phyloP scores from a whole-genome alignment of 257 asterid genomes.

The Gentiana straminea region DNA sequence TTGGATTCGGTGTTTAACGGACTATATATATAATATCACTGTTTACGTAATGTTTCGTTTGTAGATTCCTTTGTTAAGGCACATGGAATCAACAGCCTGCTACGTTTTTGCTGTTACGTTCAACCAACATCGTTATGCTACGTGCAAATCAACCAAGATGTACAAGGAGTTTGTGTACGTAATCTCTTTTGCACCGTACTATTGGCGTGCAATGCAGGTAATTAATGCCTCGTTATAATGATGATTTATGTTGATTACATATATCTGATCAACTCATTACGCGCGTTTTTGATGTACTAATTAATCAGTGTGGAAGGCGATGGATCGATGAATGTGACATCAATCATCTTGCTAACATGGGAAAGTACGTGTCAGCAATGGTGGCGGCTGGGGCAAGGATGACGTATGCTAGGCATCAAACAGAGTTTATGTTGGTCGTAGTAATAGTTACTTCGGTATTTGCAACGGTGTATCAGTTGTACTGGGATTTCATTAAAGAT shows the following conservation, averaged over 20 bases:
- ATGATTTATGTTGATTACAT: not conserved
- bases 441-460: constrained; percentile 63
- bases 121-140: constrained; percentile 43
- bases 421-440: constrained; percentile 40
- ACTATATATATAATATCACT: not conserved
- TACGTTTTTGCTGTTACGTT: constrained; percentile 74
- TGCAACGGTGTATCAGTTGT: constrained; percentile 80
- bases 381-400: constrained; percentile 96
- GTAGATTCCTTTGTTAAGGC: constrained; percentile 79
- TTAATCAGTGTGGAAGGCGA: constrained; percentile 70
- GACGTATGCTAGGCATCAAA: constrained; percentile 51
- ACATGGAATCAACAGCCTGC: constrained; percentile 87
- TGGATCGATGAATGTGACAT: constrained; percentile 67
- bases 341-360: constrained; percentile 72
- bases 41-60: not conserved
- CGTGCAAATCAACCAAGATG: constrained; percentile 70
- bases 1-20: not conserved
- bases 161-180: constrained; percentile 80
- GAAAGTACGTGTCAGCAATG: constrained; percentile 96
- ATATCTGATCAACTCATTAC: not conserved
- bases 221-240: not conserved
- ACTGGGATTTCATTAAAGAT: constrained; percentile 94
- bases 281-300: not conserved
- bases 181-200: constrained; percentile 87
- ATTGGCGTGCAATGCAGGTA: constrained; percentile 99